Conservation (phyloP, 148 eudicot species). For the Vaccinium myrtillus region DNA sequence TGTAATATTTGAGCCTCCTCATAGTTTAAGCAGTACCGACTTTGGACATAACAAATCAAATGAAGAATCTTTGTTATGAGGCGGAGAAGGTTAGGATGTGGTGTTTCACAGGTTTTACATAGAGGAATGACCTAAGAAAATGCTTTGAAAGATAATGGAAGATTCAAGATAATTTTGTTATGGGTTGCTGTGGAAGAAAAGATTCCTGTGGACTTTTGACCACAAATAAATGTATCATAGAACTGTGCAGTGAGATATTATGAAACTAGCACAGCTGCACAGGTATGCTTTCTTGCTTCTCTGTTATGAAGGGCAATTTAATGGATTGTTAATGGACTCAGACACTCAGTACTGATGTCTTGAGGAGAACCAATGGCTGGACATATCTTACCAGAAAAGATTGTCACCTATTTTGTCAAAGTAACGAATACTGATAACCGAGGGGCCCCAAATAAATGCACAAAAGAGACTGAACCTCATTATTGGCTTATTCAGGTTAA, state of each 20-base stretch:
- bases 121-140: neutral
- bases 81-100: neutral
- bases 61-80: neutral
- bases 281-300: conserved; percentile 3
- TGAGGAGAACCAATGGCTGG: neutral
- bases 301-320: neutral
- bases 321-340: neutral
- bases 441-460: neutral
- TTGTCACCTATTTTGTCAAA: neutral
- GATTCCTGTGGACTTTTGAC: neutral
- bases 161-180: neutral
- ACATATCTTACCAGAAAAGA: neutral
- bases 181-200: neutral
- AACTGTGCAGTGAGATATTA: neutral
- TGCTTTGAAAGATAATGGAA: neutral
- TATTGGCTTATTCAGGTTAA: neutral
- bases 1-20: neutral
- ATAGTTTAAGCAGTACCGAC: neutral
- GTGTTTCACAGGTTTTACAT: neutral
- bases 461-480: neutral
- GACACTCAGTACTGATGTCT: neutral
- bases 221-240: neutral
- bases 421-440: neutral
- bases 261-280: neutral
- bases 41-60: neutral